These are phyloP conservation scores for Tricholoma furcatifolium DNA, from an alignment of 768 basidiomycete species.

Conservation along the genomic window DNA sequence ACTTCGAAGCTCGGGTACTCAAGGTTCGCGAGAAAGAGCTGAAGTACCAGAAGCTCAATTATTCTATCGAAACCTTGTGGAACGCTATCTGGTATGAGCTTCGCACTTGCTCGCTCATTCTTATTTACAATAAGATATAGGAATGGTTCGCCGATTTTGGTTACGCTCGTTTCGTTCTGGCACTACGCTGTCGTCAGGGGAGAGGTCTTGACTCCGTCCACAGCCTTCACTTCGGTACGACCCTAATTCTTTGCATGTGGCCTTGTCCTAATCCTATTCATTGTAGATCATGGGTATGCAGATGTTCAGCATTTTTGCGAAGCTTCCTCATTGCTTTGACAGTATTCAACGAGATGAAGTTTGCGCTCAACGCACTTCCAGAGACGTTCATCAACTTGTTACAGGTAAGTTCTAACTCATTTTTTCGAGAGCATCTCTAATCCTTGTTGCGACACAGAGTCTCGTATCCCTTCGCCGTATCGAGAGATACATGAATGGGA, in stretches of 20 bases:
- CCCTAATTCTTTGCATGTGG: slow-evolving; percentile 23
- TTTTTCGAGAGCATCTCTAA: background rate
- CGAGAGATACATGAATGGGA: slow-evolving; percentile 79
- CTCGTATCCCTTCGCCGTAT: slow-evolving; percentile 87
- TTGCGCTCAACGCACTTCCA: slow-evolving; percentile 82
- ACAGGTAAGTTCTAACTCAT: slow-evolving; percentile 45
- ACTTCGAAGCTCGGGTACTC: slow-evolving; percentile 75
- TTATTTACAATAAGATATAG: slow-evolving; percentile 20
- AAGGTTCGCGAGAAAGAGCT: slow-evolving; percentile 79
- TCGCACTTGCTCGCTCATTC: background rate
- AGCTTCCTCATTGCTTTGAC: slow-evolving; percentile 1
- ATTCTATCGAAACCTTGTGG: slow-evolving; percentile 70
- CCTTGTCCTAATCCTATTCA: slow-evolving; percentile 47
- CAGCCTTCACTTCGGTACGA: slow-evolving; percentile 74
- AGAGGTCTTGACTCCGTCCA: slow-evolving; percentile 73
- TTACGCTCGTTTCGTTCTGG: slow-evolving; percentile 63
- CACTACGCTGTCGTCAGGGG: slow-evolving; percentile 72
- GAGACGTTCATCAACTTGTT: slow-evolving; percentile 90
- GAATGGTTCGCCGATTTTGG: slow-evolving; percentile 67
- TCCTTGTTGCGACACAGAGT: slow-evolving; percentile 37
- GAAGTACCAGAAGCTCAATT: slow-evolving; percentile 82
- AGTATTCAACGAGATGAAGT: slow-evolving; percentile 90
- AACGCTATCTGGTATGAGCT: slow-evolving; percentile 44
- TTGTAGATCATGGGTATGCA: slow-evolving; percentile 45
- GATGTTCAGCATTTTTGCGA: background rate